phyloP scores from a whole-genome alignment of 352 stramenopile genomes.

The Aphanomyces stellatus region DNA sequence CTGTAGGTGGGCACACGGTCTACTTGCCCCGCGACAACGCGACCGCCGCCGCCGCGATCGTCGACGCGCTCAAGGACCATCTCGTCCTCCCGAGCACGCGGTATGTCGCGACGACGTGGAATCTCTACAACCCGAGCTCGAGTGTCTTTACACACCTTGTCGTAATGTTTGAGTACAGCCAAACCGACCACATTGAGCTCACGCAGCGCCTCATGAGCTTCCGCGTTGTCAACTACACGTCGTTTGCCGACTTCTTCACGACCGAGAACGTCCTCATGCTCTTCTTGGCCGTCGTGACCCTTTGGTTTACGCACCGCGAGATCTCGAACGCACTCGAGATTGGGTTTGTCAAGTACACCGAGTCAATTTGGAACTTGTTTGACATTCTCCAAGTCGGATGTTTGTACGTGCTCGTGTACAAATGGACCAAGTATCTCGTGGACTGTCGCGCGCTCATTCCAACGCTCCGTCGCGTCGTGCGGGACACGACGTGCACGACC shows the following conservation, averaged over 20 bases:
- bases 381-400: constrained; percentile 65
- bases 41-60: constrained; percentile 33
- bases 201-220: constrained; percentile 63
- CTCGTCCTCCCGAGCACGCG: constrained; percentile 56
- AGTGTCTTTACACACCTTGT: constrained; percentile 71
- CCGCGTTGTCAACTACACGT: constrained; percentile 32
- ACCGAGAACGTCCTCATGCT: constrained; percentile 42
- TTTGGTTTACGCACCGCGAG: constrained; percentile 37
- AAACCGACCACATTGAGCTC: constrained; percentile 71
- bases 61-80: constrained; percentile 40
- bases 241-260: constrained; percentile 34
- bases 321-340: constrained; percentile 39
- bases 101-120: constrained; percentile 51
- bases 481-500: constrained; percentile 35
- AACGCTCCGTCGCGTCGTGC: constrained; percentile 40
- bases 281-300: constrained; percentile 36
- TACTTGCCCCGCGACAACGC: constrained; percentile 67
- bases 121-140: constrained; percentile 67
- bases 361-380: constrained; percentile 73
- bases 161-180: constrained; percentile 62
- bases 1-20: constrained; percentile 44
- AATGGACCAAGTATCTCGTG: constrained; percentile 49
- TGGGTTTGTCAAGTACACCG: constrained; percentile 49
- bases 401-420: constrained; percentile 49
- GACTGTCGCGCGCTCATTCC: constrained; percentile 40